Evolutionary conservation across 768 basidiomycete genomes (phyloP).

Genomic region (Trametes gibbosa): DNA sequence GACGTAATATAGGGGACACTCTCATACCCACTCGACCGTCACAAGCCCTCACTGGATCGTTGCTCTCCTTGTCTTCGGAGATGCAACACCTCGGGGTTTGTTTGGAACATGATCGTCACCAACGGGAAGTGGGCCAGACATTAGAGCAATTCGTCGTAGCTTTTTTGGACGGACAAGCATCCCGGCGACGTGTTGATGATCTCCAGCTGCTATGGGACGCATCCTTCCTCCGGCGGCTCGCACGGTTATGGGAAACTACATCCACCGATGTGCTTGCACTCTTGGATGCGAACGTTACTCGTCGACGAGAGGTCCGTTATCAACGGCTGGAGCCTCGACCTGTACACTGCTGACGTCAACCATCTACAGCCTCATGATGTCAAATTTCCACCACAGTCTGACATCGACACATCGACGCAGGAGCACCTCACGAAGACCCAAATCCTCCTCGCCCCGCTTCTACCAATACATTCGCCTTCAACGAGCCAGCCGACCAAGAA

Average conservation of each 20-base stretch:
- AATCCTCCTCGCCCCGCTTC: constrained; percentile 56
- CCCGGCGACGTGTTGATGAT: neutral
- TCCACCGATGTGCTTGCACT: neutral
- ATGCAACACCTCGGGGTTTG: constrained; percentile 56
- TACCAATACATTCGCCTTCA: constrained; percentile 38
- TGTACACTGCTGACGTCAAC: neutral
- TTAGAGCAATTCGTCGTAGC: constrained; percentile 7
- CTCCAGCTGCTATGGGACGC: constrained; percentile 19
- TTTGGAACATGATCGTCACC: constrained; percentile 28
- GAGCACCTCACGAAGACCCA: constrained; percentile 58
- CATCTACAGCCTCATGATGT: neutral
- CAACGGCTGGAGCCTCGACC: neutral
- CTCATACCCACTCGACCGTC: constrained; percentile 44
- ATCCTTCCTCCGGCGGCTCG: constrained; percentile 16
- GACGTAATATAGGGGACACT: neutral
- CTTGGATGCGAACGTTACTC: neutral
- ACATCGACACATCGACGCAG: constrained; percentile 14
- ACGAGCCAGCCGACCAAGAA: constrained; percentile 1
- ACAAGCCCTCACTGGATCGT: constrained; percentile 48
- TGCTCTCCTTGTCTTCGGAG: constrained; percentile 51
- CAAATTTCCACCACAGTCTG: neutral
- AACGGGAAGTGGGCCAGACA: constrained; percentile 20
- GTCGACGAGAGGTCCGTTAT: constrained; percentile 8
- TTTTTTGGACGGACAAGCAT: neutral
- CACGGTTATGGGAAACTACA: constrained; percentile 10